Evolutionary conservation across 2,329 filamentous ascomycete species (phyloP), one percentile per base, ranked within the genome.

Genomic region (Colletotrichum aenigma): DNA sequence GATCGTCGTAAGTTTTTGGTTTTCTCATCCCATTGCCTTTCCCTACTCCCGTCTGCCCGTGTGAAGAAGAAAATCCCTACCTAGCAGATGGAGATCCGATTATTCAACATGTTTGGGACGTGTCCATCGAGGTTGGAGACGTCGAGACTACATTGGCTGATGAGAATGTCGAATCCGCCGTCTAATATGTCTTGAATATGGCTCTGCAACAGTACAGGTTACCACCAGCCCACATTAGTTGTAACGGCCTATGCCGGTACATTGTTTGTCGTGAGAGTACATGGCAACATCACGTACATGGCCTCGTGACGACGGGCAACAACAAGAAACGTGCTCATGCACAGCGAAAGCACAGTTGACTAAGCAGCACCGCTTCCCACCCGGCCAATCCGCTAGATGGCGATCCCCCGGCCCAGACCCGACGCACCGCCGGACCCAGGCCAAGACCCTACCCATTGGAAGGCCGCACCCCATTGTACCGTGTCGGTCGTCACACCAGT

Each of bases 371-470:
- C 18, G 65, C 48, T 67, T 67, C 13, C 28, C 16, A 24, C 26
- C 10, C 15, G 4, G 43, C 4, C 24, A 64, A 55, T 61, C 24
- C 72, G 72, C 68, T 71, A 61, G 61, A 32, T 66, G 72, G 48
- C 61, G 67, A 71, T 66, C 34, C 67, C 71, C 71, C 66, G 28
- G 71, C 71, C 66, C 34, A 66, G 61, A 52, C 58, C 66, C n/a
- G 69, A 64, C 32, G 34, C 28, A 24, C 34, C 48, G 55, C 71
- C 28, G 32, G 13, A 28, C 70, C 48, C 34, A 38, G 28, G 48
- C 65, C 30, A 30, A 34, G 32, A 30, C 30, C 30, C 26, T 58
- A 26, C 43, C 43, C 43, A 21, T 21, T 34, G 34, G 60, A 36
- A 16, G 30, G n/a, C 30, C 15, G 30, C 32, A 65, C 61, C 34